These are phyloP conservation scores for Nidularia pulvinata DNA, from an alignment of 768 basidiomycete species.

Conservation along the genomic window DNA sequence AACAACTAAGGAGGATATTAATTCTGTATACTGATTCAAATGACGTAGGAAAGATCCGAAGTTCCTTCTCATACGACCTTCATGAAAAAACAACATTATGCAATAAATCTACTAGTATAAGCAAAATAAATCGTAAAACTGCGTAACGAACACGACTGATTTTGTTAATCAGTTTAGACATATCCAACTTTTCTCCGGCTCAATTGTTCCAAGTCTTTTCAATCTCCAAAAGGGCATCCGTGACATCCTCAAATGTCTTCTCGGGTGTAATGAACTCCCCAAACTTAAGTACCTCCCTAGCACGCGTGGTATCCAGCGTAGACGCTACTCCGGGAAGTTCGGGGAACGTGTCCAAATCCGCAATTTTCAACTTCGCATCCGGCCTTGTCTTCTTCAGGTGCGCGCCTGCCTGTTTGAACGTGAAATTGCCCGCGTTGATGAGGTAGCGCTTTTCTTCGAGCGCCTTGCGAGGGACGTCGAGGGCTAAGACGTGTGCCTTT, in stretches of 20 bases:
- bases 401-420: conserved; percentile 25
- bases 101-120: too few species aligned
- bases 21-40: too few species aligned
- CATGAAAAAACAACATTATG: too few species aligned
- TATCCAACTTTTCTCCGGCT: too few species aligned
- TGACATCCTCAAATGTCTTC: conserved; percentile 21
- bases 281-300: conserved; percentile 20
- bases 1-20: too few species aligned
- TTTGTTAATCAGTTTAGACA: too few species aligned
- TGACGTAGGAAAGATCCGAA: too few species aligned
- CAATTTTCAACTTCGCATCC: conserved; percentile 8
- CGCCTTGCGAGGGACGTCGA: conserved; percentile 17
- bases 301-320: conserved; percentile 8
- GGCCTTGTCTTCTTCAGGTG: conserved; percentile 19
- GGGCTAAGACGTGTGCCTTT: conserved; percentile 26
- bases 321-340: conserved; percentile 5
- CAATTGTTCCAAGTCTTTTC: conserved; percentile 25
- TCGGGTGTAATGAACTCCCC: conserved; percentile 17
- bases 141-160: too few species aligned
- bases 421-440: conserved; percentile 19
- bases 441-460: conserved; percentile 24
- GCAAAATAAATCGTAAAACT: too few species aligned
- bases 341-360: conserved; percentile 5
- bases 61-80: too few species aligned
- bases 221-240: conserved; percentile 18